phyloP scores from a whole-genome alignment of 140 eudicot species.

The Flaveria floridana region DNA sequence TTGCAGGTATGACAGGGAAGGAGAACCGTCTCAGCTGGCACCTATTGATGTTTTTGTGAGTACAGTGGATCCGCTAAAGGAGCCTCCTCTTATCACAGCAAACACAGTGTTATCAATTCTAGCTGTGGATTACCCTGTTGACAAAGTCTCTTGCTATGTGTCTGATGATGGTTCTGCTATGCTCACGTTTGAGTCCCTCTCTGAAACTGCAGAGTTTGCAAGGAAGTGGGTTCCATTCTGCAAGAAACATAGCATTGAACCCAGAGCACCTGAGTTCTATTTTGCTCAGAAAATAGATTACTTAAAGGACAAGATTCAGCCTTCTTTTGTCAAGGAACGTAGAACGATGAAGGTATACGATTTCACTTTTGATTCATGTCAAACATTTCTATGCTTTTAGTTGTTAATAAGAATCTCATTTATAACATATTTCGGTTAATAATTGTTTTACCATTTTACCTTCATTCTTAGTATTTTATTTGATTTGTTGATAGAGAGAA shows the following conservation, averaged over 20 bases:
- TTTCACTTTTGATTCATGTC: not conserved
- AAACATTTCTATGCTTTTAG: not conserved
- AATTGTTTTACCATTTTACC: not conserved
- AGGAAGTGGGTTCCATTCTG: constrained; percentile 97
- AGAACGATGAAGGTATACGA: constrained; percentile 80
- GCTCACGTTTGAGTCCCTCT: constrained; percentile 79
- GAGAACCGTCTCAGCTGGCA: constrained; percentile 91
- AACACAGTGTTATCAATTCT: constrained; percentile 88
- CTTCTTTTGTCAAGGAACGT: constrained; percentile 95
- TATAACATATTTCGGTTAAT: not conserved
- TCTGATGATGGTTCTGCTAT: constrained; percentile 96
- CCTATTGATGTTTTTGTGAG: constrained; percentile 96
- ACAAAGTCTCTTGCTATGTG: constrained; percentile 88
- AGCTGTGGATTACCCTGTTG: constrained; percentile 90
- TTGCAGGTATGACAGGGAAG: constrained; percentile 78
- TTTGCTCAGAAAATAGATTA: constrained; percentile 92
- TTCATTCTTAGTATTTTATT: not conserved
- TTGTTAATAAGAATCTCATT: not conserved
- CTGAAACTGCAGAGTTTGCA: constrained; percentile 95
- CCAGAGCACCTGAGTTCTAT: constrained; percentile 95
- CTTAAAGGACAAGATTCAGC: constrained; percentile 83
- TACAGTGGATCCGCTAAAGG: constrained; percentile 93
- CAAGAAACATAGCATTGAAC: constrained; percentile 86
- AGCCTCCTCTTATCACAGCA: constrained; percentile 82
- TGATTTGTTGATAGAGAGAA: constrained; percentile 63